These are phyloP conservation scores for Cardiospermum halicacabum DNA, from an alignment of 345 rosid species.

Conservation along the genomic window DNA sequence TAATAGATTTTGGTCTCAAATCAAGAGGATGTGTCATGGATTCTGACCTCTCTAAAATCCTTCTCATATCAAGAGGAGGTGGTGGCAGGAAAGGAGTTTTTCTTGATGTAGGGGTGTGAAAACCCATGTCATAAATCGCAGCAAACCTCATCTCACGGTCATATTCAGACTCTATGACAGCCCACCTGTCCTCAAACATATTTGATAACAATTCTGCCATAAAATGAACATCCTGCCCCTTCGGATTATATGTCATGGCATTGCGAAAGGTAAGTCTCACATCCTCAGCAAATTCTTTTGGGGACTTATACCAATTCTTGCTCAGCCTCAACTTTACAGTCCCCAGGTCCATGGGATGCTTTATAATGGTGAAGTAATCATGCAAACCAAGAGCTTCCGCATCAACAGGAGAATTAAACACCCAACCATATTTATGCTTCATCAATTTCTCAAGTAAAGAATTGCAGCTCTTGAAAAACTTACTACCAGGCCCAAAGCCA, in stretches of 20 bases:
- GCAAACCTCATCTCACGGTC: constrained; percentile 61
- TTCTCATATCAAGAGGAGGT: constrained; percentile 72
- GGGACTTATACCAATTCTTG: constrained; percentile 83
- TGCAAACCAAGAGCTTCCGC: constrained; percentile 70
- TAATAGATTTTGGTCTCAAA: constrained; percentile 41
- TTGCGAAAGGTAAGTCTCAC: constrained; percentile 96
- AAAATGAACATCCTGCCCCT: constrained; percentile 94
- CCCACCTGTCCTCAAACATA: constrained; percentile 90
- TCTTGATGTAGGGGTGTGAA: constrained; percentile 57
- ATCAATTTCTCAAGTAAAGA: constrained; percentile 81
- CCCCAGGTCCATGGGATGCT: constrained; percentile 97
- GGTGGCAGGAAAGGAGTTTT: constrained; percentile 51
- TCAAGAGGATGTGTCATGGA: constrained; percentile 53
- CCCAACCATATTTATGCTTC: constrained; percentile 99
- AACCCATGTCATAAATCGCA: constrained; percentile 46
- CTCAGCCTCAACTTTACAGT: constrained; percentile 65
- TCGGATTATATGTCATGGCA: constrained; percentile 92
- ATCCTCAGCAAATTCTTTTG: constrained; percentile 92
- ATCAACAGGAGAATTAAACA: constrained; percentile 91
- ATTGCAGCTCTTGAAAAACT: constrained; percentile 66
- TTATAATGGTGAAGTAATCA: constrained; percentile 74
- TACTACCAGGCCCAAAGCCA: constrained; percentile 52
- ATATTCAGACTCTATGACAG: constrained; percentile 70
- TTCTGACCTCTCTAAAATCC: constrained; percentile 71
- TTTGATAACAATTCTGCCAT: constrained; percentile 74